phyloP scores from a whole-genome alignment of 192 early-diverging fungal species.

The Geranomyces variabilis region DNA sequence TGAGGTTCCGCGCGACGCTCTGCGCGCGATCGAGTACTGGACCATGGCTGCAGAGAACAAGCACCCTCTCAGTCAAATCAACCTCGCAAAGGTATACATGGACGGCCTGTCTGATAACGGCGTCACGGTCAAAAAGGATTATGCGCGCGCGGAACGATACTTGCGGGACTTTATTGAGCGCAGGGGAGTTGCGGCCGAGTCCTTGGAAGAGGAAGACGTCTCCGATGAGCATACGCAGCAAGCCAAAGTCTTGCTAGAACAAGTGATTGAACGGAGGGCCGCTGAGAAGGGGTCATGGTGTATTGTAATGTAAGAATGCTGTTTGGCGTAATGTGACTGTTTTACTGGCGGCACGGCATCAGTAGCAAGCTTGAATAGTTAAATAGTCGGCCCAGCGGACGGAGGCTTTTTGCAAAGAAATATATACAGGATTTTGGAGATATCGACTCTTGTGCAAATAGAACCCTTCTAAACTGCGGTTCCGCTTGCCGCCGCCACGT shows the following conservation, averaged over 20 bases:
- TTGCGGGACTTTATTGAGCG: neutral
- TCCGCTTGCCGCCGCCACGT: constrained; percentile 15
- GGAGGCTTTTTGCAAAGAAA: neutral
- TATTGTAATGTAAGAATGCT: too few species aligned
- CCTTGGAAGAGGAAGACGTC: too few species aligned
- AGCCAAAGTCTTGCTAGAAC: too few species aligned
- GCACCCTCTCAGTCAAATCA: constrained; percentile 39
- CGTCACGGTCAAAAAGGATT: neutral
- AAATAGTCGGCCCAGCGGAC: too few species aligned
- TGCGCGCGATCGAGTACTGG: constrained; percentile 45
- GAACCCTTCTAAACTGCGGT: too few species aligned
- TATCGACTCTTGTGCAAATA: neutral
- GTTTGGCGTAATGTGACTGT: too few species aligned
- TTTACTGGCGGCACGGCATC: too few species aligned
- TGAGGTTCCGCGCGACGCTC: constrained; percentile 13
- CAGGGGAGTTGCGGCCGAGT: too few species aligned
- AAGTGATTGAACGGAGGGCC: too few species aligned
- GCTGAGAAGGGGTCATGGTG: too few species aligned
- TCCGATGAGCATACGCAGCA: too few species aligned
- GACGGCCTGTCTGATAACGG: constrained; percentile 18
- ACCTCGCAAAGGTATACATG: constrained; percentile 43
- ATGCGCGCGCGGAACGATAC: neutral
- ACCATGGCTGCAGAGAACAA: constrained; percentile 47
- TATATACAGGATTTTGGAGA: neutral
- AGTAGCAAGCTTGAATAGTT: too few species aligned